Evolutionary conservation across 305 asterid species (phyloP), one percentile per base, ranked within the genome.

Genomic region (Fraxinus paxiana): DNA sequence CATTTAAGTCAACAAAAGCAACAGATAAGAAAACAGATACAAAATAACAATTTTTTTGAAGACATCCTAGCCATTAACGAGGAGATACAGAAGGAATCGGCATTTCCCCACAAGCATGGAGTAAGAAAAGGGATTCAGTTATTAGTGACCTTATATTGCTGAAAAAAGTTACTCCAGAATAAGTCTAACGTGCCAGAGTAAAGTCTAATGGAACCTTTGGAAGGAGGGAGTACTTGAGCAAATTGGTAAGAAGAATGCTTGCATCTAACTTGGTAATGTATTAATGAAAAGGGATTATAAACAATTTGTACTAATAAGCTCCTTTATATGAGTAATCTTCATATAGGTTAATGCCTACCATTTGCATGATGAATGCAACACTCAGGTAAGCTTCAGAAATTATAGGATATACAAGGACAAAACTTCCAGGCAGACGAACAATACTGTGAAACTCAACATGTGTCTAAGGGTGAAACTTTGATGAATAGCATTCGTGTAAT

Each of bases 401-500:
- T 13, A 10, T 13, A 38, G 38, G 18, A 51, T 41, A 75, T 24
- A 73, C 12, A 51, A 12, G 24, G 18, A 72, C 56, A 85, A 20
- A 22, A 54, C 54, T 61, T 70, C 13, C 30, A 20, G 34, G 33
- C 7, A 65, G 35, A 12, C 35, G 10, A 8, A 38, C 77, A 17
- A 2, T 17, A 76, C 30, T 43, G 17, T 24, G 43, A 80, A 69
- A 48, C 54, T 24, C 33, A 71, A 30, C 37, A 7, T 12, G 3
- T 15, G 20, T 38, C 48, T 4, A 7, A 46, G 31, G 20, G 31
- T 22, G 34, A 26, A 71, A 43, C 74, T 37, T 9, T 37, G 9
- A 20, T 24, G 65, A 17, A 54, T 4, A 28, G 46, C 2, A 46
- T 83, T 17, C 8, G 83, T 70, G 10, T 26, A 75, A 76, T 89